Percentiles rank a stretch among this genome's conserved stretches.
Conservation (phyloP, 2,329 filamentous ascomycete species). For the Trichoderma breve region DNA sequence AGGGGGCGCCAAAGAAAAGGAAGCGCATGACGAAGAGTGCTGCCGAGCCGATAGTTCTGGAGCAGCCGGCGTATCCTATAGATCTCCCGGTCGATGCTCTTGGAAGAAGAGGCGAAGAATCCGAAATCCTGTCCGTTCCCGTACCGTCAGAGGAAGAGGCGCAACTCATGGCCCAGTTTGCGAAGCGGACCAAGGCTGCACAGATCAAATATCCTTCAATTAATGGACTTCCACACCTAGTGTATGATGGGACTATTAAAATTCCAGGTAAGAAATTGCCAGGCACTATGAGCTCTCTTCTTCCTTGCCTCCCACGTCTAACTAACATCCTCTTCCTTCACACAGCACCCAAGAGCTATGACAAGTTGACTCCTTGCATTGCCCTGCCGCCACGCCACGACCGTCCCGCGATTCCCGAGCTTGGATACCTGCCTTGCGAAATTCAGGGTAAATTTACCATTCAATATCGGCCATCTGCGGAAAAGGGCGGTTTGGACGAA, state of each 20-base stretch:
- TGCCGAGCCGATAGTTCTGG: slow-evolving; percentile 29
- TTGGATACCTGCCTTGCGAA: slow-evolving; percentile 44
- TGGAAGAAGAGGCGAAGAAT: slow-evolving; percentile 36
- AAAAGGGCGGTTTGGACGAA: slow-evolving; percentile 42
- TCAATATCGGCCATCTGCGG: slow-evolving; percentile 40
- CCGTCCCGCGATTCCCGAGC: slow-evolving; percentile 39
- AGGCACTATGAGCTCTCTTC: neutral
- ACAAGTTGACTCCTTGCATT: slow-evolving; percentile 44
- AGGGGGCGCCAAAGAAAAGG: slow-evolving; percentile 37
- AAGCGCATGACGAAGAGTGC: slow-evolving; percentile 35
- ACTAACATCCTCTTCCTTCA: neutral
- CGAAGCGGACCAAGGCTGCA: slow-evolving; percentile 37
- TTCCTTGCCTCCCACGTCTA: neutral
- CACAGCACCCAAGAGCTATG: slow-evolving; percentile 43
- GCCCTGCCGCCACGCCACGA: slow-evolving; percentile 41
- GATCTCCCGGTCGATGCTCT: slow-evolving; percentile 33
- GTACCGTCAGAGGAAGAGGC: slow-evolving; percentile 35
- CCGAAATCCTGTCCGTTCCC: slow-evolving; percentile 34
- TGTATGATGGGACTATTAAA: slow-evolving; percentile 40
- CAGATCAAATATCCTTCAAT: slow-evolving; percentile 41
- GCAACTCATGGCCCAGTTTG: slow-evolving; percentile 38
- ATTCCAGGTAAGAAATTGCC: slow-evolving; percentile 33
- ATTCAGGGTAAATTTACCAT: slow-evolving; percentile 44
- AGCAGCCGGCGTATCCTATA: slow-evolving; percentile 26
- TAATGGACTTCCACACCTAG: slow-evolving; percentile 39